Evolutionary conservation across 495 filamentous ascomycete species (phyloP).

Genomic region (Cairneyella variabilis): DNA sequence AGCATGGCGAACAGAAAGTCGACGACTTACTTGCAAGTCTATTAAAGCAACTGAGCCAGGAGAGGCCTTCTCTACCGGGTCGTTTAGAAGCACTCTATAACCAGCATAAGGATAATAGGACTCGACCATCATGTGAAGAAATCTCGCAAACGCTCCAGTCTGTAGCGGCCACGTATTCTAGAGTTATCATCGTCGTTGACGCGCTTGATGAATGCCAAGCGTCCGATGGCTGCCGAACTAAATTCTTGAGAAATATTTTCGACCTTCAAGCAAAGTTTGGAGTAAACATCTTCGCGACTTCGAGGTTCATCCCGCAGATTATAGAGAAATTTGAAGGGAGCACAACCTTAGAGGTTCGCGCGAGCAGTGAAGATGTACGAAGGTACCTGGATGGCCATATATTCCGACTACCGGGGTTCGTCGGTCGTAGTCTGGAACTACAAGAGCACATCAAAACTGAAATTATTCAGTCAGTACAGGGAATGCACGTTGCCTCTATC

Average conservation of each 20-base stretch:
- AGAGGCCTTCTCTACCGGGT: background rate
- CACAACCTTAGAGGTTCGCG: background rate
- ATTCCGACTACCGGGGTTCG: background rate
- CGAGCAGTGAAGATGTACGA: background rate
- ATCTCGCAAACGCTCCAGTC: background rate
- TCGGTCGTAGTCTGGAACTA: background rate
- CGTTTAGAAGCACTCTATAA: background rate
- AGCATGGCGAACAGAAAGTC: background rate
- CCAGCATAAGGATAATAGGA: background rate
- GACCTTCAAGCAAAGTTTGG: background rate
- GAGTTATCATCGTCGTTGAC: background rate
- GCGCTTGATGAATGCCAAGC: background rate
- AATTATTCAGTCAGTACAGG: background rate
- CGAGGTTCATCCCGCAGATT: background rate
- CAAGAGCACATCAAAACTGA: background rate
- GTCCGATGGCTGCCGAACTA: background rate
- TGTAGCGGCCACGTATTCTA: background rate
- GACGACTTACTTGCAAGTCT: background rate
- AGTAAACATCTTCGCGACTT: background rate
- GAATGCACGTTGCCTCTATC: too few relatives aligned
- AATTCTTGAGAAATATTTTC: background rate
- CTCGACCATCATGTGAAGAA: background rate
- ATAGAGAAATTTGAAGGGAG: background rate
- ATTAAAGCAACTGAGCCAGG: background rate
- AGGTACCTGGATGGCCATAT: background rate